These are phyloP conservation scores for Nothophoma quercina DNA, from an alignment of 2,329 filamentous ascomycete genomes.

Conservation along the genomic window DNA sequence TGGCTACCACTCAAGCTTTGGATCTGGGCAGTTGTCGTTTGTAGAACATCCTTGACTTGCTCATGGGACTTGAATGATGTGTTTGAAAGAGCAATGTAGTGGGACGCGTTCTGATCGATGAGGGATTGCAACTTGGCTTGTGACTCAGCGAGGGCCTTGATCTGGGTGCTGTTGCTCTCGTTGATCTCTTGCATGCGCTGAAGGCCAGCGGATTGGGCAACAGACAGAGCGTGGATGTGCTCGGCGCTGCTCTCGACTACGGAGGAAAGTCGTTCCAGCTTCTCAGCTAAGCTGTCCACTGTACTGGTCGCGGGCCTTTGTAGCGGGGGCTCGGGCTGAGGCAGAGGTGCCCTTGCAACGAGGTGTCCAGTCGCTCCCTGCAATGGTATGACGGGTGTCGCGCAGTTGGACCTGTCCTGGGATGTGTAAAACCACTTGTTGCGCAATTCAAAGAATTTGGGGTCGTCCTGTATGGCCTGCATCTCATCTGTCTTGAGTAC, in stretches of 20 bases:
- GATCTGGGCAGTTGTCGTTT: constrained; percentile 39
- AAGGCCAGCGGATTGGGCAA: constrained; percentile 45
- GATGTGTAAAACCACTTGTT: constrained; percentile 47
- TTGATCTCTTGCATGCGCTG: constrained; percentile 49
- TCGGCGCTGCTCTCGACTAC: constrained; percentile 42
- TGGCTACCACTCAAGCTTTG: constrained; percentile 39
- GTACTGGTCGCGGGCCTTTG: constrained; percentile 24
- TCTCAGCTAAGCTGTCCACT: constrained; percentile 33
- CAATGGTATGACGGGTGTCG: constrained; percentile 38
- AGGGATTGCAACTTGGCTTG: constrained; percentile 42
- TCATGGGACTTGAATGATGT: constrained; percentile 41
- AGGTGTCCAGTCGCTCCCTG: constrained; percentile 39
- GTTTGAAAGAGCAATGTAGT: constrained; percentile 47
- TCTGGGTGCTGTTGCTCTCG: constrained; percentile 44
- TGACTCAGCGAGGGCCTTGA: constrained; percentile 42
- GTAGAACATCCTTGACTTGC: constrained; percentile 35
- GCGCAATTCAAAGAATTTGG: constrained; percentile 37
- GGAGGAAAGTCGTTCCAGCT: constrained; percentile 35
- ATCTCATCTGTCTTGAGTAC: constrained; percentile 46
- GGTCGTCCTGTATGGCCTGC: constrained; percentile 44
- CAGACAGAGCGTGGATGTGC: constrained; percentile 43
- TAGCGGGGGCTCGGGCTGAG: constrained; percentile 7
- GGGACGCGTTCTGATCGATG: constrained; percentile 43
- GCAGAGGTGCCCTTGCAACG: constrained; percentile 11
- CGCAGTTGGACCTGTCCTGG: constrained; percentile 30